Evolutionary conservation across 257 asterid species (phyloP), one percentile per base, ranked within the genome.

Genomic region (Capsicum pubescens): DNA sequence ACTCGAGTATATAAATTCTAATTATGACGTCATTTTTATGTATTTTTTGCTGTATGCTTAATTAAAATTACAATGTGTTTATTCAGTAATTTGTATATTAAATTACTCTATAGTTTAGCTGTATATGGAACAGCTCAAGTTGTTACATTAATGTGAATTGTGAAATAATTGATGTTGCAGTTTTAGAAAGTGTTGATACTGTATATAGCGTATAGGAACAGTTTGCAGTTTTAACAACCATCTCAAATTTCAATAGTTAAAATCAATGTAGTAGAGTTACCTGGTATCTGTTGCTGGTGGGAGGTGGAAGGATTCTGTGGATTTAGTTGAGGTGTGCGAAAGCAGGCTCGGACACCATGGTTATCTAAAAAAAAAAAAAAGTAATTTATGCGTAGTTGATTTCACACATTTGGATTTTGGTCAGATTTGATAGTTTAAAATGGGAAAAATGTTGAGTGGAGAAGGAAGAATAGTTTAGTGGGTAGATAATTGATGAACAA

Each of bases 1-100:
- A 36, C 97, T 94, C 87, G 99, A 96, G 99, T 44, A 44, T 7
- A 39, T 84, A n/a, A 32, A 70, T 84, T 63, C 52, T 46, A 55
- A 74, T 70, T 60, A 81, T 17, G 56, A 85, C 57, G 56, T 82
- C 63, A 39, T 78, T 8, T 6, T 8, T 57, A 80, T 61, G 6
- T 15, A 8, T 19, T 74, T 46, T 83, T 8, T 39, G 32, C 83
- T 17, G 57, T 48, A 35, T 11, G 76, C 21, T 67, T 67, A 7
- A 67, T 67, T 67, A 67, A 57, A 57, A 57, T 57, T 57, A 4
- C 3, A 14, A 56, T 16, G 19, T 16, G 19, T 5, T 56, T 39
- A 39, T 16, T 56, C 16, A 8, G 72, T 66, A 12, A 35, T 66
- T 39, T 1, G 42, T 39, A 39, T 39, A 39, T 39, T 15, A 36